These are phyloP conservation scores for Ophiostoma montium DNA, from an alignment of 2,329 filamentous ascomycete species.

Conservation along the genomic window DNA sequence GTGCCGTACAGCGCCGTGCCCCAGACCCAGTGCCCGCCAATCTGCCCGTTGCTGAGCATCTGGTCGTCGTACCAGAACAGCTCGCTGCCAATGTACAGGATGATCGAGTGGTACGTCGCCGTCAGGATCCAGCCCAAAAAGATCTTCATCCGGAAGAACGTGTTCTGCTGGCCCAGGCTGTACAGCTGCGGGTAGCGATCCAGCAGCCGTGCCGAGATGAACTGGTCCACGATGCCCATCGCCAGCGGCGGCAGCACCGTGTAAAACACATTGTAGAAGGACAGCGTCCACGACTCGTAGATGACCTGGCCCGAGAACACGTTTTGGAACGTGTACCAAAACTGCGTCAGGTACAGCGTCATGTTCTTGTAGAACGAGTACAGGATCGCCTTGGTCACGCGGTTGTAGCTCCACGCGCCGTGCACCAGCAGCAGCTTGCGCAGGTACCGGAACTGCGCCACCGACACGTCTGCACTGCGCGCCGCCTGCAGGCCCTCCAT, in stretches of 20 bases:
- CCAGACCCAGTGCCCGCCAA: constrained; percentile 95
- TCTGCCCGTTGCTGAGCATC: constrained; percentile 62
- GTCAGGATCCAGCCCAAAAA: constrained; percentile 90
- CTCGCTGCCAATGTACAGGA: constrained; percentile 77
- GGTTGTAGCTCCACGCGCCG: constrained; percentile 94
- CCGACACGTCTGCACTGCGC: constrained; percentile 86
- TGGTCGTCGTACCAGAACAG: constrained; percentile 73
- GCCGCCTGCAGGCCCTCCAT: constrained; percentile 94
- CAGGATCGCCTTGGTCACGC: constrained; percentile 89
- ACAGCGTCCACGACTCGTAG: constrained; percentile 98
- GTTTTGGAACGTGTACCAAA: constrained; percentile 98
- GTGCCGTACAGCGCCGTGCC: constrained; percentile 89
- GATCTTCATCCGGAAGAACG: constrained; percentile 85
- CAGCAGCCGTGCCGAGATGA: constrained; percentile 82
- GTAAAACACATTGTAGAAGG: constrained; percentile 98
- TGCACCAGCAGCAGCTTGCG: constrained; percentile 90
- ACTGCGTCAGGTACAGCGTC: constrained; percentile 95
- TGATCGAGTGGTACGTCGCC: constrained; percentile 86
- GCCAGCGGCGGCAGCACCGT: constrained; percentile 87
- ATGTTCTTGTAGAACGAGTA: constrained; percentile 99
- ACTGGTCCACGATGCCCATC: constrained; percentile 94
- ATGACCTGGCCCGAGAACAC: constrained; percentile 96
- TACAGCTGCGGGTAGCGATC: constrained; percentile 96
- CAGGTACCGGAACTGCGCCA: constrained; percentile 89
- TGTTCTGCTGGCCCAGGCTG: constrained; percentile 77